A percentile compares a stretch with the other conserved stretches of the same genome.
Evolutionary conservation across 2,329 filamentous ascomycete species (phyloP).

Genomic region (Stylonectria norvegica): DNA sequence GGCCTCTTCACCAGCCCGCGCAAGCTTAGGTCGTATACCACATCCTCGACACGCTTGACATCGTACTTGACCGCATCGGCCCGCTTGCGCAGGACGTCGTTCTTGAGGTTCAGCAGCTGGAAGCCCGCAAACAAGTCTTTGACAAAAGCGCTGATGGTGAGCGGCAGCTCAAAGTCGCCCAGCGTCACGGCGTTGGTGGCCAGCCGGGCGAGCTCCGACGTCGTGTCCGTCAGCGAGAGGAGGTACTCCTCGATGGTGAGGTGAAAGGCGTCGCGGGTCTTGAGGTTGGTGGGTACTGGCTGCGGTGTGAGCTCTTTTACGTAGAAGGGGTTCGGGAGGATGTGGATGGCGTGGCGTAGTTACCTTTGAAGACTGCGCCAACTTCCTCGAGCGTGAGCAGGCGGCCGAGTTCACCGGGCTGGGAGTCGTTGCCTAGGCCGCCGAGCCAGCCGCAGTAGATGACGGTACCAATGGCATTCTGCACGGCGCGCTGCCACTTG

Average conservation of each 20-base stretch:
- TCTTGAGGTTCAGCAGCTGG: slow-evolving; percentile 96
- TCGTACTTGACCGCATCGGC: slow-evolving; percentile 95
- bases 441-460: slow-evolving; percentile 72
- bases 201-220: slow-evolving; percentile 85
- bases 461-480: slow-evolving; percentile 66
- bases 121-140: slow-evolving; percentile 96
- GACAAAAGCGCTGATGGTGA: slow-evolving; percentile 86
- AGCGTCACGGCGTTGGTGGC: slow-evolving; percentile 89
- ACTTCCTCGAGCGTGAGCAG: slow-evolving; percentile 88
- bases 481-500: slow-evolving; percentile 79
- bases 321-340: not conserved
- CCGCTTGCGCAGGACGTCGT: slow-evolving; percentile 81
- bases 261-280: slow-evolving; percentile 87
- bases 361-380: slow-evolving; percentile 72
- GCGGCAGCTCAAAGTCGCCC: slow-evolving; percentile 79
- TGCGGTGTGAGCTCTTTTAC: not conserved
- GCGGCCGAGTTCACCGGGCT: slow-evolving; percentile 54
- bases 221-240: slow-evolving; percentile 77
- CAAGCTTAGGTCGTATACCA: slow-evolving; percentile 91
- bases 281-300: slow-evolving; percentile 83
- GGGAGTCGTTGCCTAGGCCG: slow-evolving; percentile 56
- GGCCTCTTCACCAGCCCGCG: slow-evolving; percentile 69
- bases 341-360: too few relatives aligned
- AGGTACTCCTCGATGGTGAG: slow-evolving; percentile 97
- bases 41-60: slow-evolving; percentile 97